A percentile compares a stretch with the other conserved stretches of the same genome.
Evolutionary conservation across 2,329 filamentous ascomycete genomes (phyloP).

Genomic region (Fusarium pseudograminearum): DNA sequence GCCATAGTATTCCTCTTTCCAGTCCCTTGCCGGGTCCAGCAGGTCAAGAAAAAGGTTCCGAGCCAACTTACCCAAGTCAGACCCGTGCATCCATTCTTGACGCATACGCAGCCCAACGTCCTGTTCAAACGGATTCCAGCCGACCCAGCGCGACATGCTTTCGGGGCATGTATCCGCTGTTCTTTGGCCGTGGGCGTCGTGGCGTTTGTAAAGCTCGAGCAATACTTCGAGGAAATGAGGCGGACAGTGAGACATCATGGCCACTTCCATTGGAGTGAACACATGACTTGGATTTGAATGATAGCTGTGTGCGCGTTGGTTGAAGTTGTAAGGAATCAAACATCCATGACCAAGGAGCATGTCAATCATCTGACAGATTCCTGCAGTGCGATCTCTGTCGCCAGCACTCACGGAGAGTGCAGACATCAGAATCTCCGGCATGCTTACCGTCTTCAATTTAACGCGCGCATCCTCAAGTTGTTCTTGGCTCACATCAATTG

Average conservation of each 20-base stretch:
- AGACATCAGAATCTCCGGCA: background rate
- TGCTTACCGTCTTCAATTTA: background rate
- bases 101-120: too few species aligned
- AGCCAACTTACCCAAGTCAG: fast-evolving
- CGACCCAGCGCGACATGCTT: background rate
- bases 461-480: too few species aligned
- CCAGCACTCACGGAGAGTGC: fast-evolving
- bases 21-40: fast-evolving
- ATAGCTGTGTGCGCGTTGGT: too few species aligned
- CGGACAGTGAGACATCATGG: background rate
- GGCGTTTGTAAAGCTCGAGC: background rate
- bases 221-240: background rate
- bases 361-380: slow-evolving; percentile 7
- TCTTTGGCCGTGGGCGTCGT: background rate
- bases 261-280: background rate
- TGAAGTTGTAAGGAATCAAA: background rate
- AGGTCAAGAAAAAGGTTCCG: background rate
- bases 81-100: background rate
- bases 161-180: fast-evolving
- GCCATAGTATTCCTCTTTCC: background rate
- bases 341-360: background rate
- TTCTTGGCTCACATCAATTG: fast-evolving
- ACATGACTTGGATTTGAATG: background rate
- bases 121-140: background rate
- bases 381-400: background rate